These are phyloP conservation scores for Trichoderma endophyticum DNA, from an alignment of 2,329 filamentous ascomycete genomes.

Conservation along the genomic window DNA sequence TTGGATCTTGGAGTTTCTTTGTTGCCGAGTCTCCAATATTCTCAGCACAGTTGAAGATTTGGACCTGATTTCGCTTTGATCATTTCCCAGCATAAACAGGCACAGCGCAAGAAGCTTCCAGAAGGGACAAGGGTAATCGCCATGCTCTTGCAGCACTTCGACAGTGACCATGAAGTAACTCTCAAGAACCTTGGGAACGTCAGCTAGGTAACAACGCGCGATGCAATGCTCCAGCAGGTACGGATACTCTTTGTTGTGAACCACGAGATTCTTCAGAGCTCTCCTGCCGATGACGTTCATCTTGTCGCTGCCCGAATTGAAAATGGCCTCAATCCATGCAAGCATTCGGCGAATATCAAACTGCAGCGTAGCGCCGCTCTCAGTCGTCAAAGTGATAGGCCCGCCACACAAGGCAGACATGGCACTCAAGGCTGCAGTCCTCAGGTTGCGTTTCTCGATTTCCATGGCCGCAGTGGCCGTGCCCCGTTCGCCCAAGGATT, in stretches of 20 bases:
- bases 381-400: constrained; percentile 81
- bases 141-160: constrained; percentile 77
- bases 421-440: constrained; percentile 85
- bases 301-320: constrained; percentile 85
- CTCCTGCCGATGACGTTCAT: constrained; percentile 86
- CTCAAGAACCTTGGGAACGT: constrained; percentile 77
- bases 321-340: constrained; percentile 92
- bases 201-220: constrained; percentile 81
- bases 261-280: constrained; percentile 83
- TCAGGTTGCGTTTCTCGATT: constrained; percentile 90
- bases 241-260: constrained; percentile 83
- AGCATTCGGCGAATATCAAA: constrained; percentile 93
- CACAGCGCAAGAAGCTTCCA: constrained; percentile 89
- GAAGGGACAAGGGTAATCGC: constrained; percentile 79
- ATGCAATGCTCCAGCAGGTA: constrained; percentile 88
- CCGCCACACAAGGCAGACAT: constrained; percentile 91
- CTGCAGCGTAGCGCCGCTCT: constrained; percentile 80
- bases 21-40: constrained; percentile 75
- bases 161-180: constrained; percentile 95
- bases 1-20: constrained; percentile 80
- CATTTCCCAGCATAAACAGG: constrained; percentile 88
- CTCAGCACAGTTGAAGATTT: constrained; percentile 81
- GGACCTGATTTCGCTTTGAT: constrained; percentile 82
- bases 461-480: constrained; percentile 87
- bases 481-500: constrained; percentile 70